Evolutionary conservation across 78 protist genomes (phyloP).

Genomic region (Mastigamoeba balamuthi): DNA sequence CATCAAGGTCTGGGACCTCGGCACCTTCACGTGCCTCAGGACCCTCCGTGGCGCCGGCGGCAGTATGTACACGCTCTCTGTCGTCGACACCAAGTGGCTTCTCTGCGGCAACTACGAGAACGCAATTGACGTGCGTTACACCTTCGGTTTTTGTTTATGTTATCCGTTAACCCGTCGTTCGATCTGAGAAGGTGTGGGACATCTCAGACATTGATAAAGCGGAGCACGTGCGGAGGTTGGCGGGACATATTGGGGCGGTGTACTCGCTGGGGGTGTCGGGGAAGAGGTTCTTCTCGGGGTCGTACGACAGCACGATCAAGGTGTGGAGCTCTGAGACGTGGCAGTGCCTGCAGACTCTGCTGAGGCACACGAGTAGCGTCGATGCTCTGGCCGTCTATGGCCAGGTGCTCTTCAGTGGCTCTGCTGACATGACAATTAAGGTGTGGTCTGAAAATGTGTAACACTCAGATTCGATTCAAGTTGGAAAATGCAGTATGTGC

Average conservation of each 20-base stretch:
- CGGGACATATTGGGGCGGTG: slow-evolving; percentile 51
- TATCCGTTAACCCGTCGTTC: background rate
- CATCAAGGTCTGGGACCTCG: slow-evolving; percentile 38
- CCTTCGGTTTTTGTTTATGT: background rate
- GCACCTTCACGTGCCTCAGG: slow-evolving; percentile 10
- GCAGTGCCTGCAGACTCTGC: slow-evolving; percentile 35
- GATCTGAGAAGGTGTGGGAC: too few relatives aligned
- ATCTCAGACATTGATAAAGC: slow-evolving; percentile 18
- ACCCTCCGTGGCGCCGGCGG: slow-evolving; percentile 32
- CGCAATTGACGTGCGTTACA: slow-evolving; percentile 6
- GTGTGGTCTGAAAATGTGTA: too few relatives aligned
- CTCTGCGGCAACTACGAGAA: slow-evolving; percentile 49
- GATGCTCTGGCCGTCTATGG: slow-evolving; percentile 23
- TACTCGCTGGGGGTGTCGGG: slow-evolving; percentile 24
- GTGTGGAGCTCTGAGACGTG: slow-evolving; percentile 34
- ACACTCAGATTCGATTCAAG: too few relatives aligned
- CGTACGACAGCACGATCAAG: slow-evolving; percentile 34
- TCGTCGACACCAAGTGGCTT: background rate
- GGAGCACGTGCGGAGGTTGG: slow-evolving; percentile 10
- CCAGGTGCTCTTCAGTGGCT: slow-evolving; percentile 25
- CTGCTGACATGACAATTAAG: slow-evolving; percentile 56
- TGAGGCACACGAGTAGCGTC: slow-evolving; percentile 38
- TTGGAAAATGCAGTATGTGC: too few relatives aligned
- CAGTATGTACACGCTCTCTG: slow-evolving; percentile 29
- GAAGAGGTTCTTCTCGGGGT: slow-evolving; percentile 25